A percentile compares a stretch with the other conserved stretches of the same genome.
phyloP scores from a whole-genome alignment of 345 rosid genomes.

The Zanthoxylum bungeanum region DNA sequence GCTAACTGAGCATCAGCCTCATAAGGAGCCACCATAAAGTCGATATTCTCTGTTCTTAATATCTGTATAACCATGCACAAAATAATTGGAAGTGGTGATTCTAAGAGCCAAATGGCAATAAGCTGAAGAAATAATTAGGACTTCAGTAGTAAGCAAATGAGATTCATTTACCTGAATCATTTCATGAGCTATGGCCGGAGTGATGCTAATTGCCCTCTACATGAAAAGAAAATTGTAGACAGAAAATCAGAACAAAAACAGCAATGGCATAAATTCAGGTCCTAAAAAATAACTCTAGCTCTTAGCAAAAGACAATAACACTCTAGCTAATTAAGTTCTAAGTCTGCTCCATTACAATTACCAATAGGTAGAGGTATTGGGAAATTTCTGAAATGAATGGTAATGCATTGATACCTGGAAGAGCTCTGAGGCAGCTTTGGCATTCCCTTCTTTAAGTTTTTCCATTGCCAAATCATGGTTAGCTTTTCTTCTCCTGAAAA shows the following conservation, averaged over 20 bases:
- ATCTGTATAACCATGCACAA: conserved; percentile 42
- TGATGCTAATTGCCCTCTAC: conserved; percentile 79
- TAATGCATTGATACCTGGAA: conserved; percentile 55
- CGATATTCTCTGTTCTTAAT: conserved; percentile 66
- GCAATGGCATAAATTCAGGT: not conserved
- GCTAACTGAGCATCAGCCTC: conserved; percentile 98
- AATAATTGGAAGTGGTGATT: not conserved
- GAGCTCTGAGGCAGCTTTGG: conserved; percentile 61
- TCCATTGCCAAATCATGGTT: conserved; percentile 64
- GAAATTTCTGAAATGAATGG: not conserved
- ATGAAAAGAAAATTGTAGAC: conserved; percentile 8
- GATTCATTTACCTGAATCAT: conserved; percentile 57
- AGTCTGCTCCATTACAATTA: no score
- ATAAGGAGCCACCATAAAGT: conserved; percentile 91
- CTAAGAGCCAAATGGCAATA: not conserved
- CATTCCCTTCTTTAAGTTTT: conserved; percentile 72
- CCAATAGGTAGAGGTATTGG: no score
- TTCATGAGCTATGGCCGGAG: conserved; percentile 77
- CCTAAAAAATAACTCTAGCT: not conserved
- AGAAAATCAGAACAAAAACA: not conserved
- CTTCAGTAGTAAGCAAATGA: not conserved
- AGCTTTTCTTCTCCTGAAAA: conserved; percentile 53
- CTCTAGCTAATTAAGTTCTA: no score
- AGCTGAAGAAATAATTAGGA: not conserved
- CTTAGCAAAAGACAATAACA: no score